Evolutionary conservation across 768 basidiomycete genomes (phyloP).

Genomic region (Paxillus involutus): DNA sequence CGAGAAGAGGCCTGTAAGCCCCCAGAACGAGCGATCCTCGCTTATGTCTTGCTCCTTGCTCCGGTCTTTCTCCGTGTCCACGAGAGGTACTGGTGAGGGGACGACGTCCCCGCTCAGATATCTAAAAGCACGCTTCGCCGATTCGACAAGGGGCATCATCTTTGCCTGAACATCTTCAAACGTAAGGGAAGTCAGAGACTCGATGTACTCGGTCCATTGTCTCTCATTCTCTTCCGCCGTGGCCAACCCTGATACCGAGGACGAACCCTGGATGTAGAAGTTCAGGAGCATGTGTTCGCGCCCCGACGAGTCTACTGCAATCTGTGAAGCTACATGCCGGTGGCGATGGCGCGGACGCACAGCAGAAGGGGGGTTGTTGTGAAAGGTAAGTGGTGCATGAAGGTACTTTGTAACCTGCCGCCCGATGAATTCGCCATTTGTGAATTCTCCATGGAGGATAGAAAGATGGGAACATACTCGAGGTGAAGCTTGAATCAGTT

Average conservation of each 20-base stretch:
- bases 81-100: slow-evolving; percentile 35
- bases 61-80: slow-evolving; percentile 25
- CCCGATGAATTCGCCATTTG: background rate
- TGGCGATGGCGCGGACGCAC: slow-evolving; percentile 79
- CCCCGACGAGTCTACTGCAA: slow-evolving; percentile 69
- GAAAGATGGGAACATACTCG: slow-evolving; percentile 34
- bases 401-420: slow-evolving; percentile 68
- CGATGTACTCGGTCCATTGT: slow-evolving; percentile 36
- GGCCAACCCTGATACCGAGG: slow-evolving; percentile 30
- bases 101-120: slow-evolving; percentile 69
- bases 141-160: slow-evolving; percentile 42
- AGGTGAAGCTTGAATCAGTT: slow-evolving; percentile 46
- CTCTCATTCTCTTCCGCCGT: slow-evolving; percentile 24
- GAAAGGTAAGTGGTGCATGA: slow-evolving; percentile 66
- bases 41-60: slow-evolving; percentile 30
- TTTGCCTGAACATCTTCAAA: slow-evolving; percentile 54
- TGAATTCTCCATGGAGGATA: background rate
- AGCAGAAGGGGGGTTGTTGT: slow-evolving; percentile 79
- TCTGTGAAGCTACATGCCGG: slow-evolving; percentile 76
- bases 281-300: slow-evolving; percentile 83
- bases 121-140: slow-evolving; percentile 58
- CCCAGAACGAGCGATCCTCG: slow-evolving; percentile 44
- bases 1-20: slow-evolving; percentile 67
- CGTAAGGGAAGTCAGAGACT: slow-evolving; percentile 52
- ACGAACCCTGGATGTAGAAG: slow-evolving; percentile 73